These are phyloP conservation scores for Cladophialophora bantiana DNA, from an alignment of 2,329 filamentous ascomycete genomes.

Conservation along the genomic window DNA sequence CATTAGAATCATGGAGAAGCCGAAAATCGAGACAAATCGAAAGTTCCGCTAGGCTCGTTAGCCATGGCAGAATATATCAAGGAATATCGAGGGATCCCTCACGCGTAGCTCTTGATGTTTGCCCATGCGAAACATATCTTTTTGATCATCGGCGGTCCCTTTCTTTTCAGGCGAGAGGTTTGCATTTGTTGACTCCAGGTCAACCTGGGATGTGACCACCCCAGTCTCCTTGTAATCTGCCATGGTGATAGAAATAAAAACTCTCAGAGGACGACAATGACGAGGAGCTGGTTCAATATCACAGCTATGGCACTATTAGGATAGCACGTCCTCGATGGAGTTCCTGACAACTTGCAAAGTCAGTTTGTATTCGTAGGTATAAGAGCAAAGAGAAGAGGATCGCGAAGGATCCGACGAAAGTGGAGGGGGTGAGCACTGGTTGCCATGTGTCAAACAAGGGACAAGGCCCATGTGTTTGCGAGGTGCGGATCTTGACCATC, in stretches of 20 bases:
- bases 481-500: conserved; percentile 25
- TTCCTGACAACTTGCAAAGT: background rate
- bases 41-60: conserved; percentile 48
- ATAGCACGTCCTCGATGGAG: background rate
- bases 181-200: conserved; percentile 30
- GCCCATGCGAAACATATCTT: conserved; percentile 47
- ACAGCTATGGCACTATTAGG: background rate
- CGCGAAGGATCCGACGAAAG: conserved; percentile 2
- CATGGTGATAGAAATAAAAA: conserved; percentile 30
- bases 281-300: background rate
- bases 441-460: conserved; percentile 28
- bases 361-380: background rate
- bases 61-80: background rate
- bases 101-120: conserved; percentile 46
- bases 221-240: conserved; percentile 28
- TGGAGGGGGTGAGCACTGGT: conserved; percentile 1
- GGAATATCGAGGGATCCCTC: background rate
- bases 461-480: conserved; percentile 20
- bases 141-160: conserved; percentile 44
- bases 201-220: conserved; percentile 34
- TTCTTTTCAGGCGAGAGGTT: conserved; percentile 40
- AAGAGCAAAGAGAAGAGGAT: conserved; percentile 10
- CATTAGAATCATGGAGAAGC: conserved; percentile 51
- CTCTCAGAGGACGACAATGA: background rate
- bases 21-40: conserved; percentile 50